Evolutionary conservation across 2,329 filamentous ascomycete species (phyloP).

Genomic region (Clarireedia homoeocarpa): DNA sequence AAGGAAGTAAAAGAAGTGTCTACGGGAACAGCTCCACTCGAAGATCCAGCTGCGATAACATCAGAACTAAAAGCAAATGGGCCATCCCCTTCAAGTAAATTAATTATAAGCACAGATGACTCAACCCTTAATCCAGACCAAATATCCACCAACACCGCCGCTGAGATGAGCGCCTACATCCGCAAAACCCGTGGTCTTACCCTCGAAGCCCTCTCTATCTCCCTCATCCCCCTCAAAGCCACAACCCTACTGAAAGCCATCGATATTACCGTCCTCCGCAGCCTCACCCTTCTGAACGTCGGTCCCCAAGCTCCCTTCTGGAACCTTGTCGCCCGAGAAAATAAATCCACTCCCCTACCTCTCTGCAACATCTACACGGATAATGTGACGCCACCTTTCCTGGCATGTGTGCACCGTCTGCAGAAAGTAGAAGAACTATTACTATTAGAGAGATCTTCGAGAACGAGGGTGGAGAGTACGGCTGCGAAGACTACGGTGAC

Average conservation of each 20-base stretch:
- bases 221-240: conserved; percentile 53
- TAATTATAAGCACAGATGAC: background rate
- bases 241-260: conserved; percentile 48
- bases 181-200: conserved; percentile 50
- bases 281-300: conserved; percentile 55
- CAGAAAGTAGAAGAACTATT: conserved; percentile 50
- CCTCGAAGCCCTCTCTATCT: conserved; percentile 45
- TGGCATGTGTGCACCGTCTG: conserved; percentile 46
- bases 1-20: background rate
- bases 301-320: conserved; percentile 54
- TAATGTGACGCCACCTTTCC: conserved; percentile 48
- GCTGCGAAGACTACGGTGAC: conserved; percentile 41
- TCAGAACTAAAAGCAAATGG: conserved; percentile 3
- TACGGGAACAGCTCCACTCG: background rate
- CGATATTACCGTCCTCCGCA: conserved; percentile 47
- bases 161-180: conserved; percentile 41
- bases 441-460: conserved; percentile 45
- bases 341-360: conserved; percentile 41
- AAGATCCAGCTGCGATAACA: background rate
- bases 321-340: conserved; percentile 47
- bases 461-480: conserved; percentile 46
- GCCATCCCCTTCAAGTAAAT: background rate
- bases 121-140: background rate
- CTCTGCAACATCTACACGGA: conserved; percentile 55
- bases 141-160: too few relatives aligned